These are phyloP conservation scores for Clarireedia homoeocarpa DNA, from an alignment of 2,329 filamentous ascomycete species.

Conservation along the genomic window DNA sequence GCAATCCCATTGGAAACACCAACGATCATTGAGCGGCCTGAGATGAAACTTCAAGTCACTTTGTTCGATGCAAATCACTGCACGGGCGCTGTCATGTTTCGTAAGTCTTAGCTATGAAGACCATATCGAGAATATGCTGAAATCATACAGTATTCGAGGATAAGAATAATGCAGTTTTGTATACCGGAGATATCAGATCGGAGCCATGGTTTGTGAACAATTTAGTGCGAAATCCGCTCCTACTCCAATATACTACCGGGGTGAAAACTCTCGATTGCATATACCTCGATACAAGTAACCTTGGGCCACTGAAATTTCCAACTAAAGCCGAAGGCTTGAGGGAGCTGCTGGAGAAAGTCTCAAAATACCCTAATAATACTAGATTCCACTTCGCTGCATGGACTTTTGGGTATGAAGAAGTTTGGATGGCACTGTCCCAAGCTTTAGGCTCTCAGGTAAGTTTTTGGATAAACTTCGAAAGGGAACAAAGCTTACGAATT, in stretches of 20 bases:
- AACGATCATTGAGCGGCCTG: constrained; percentile 67
- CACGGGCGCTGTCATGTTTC: constrained; percentile 82
- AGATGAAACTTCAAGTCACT: constrained; percentile 66
- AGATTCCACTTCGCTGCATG: constrained; percentile 80
- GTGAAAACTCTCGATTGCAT: constrained; percentile 66
- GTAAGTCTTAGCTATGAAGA: constrained; percentile 31
- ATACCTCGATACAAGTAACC: constrained; percentile 83
- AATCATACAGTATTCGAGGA: constrained; percentile 58
- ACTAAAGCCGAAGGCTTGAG: constrained; percentile 66
- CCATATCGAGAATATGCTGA: constrained; percentile 3
- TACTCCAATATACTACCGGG: constrained; percentile 66
- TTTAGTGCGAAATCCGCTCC: constrained; percentile 59
- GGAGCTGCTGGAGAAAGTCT: constrained; percentile 64
- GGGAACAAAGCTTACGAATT: too few species aligned
- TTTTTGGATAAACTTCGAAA: neutral
- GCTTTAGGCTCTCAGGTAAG: constrained; percentile 56
- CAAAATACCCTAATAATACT: constrained; percentile 61
- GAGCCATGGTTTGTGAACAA: constrained; percentile 81
- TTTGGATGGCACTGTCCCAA: constrained; percentile 75
- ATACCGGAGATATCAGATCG: constrained; percentile 82
- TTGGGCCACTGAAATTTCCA: constrained; percentile 39
- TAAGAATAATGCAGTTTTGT: constrained; percentile 63
- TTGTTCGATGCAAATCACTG: constrained; percentile 91
- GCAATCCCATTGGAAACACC: constrained; percentile 76
- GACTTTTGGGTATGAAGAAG: constrained; percentile 91